Conservation (phyloP, 2,329 filamentous ascomycete genomes). For the Alternaria panax region DNA sequence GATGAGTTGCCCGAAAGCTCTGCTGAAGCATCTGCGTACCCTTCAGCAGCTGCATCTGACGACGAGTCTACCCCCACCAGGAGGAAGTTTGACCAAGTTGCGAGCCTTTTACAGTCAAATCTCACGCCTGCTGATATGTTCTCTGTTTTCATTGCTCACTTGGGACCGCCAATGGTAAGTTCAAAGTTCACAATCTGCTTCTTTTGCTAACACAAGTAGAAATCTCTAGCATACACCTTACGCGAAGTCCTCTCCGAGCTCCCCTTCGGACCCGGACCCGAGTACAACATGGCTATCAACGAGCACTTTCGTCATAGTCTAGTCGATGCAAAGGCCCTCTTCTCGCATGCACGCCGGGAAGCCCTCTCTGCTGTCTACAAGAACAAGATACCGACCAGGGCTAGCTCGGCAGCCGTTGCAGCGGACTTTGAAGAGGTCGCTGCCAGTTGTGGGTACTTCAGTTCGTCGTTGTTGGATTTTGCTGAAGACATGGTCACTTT, state of each 20-base stretch:
- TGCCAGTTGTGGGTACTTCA: constrained; percentile 97
- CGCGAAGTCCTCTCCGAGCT: constrained; percentile 88
- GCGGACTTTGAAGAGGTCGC: constrained; percentile 97
- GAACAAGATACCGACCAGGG: constrained; percentile 74
- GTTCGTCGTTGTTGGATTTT: constrained; percentile 88
- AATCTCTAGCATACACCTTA: constrained; percentile 90
- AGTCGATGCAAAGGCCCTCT: constrained; percentile 79
- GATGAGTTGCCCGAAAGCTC: constrained; percentile 51
- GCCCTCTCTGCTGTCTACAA: constrained; percentile 83
- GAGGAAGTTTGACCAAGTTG: constrained; percentile 28
- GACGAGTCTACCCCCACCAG: constrained; percentile 32
- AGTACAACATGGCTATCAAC: constrained; percentile 76
- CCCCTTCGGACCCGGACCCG: constrained; percentile 75
- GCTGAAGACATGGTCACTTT: constrained; percentile 88
- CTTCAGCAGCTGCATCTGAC: constrained; percentile 40
- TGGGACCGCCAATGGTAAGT: constrained; percentile 84
- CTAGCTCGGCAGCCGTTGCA: constrained; percentile 75
- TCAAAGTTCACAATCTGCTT: neutral
- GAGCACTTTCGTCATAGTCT: constrained; percentile 82
- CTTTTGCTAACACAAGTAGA: constrained; percentile 55
- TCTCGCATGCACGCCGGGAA: constrained; percentile 75
- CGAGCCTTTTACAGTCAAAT: constrained; percentile 38
- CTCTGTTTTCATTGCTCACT: constrained; percentile 82
- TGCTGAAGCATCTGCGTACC: constrained; percentile 36
- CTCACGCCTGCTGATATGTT: constrained; percentile 82